These are phyloP conservation scores for Paecilomyces variotii DNA, from an alignment of 2,329 filamentous ascomycete genomes.

Conservation along the genomic window DNA sequence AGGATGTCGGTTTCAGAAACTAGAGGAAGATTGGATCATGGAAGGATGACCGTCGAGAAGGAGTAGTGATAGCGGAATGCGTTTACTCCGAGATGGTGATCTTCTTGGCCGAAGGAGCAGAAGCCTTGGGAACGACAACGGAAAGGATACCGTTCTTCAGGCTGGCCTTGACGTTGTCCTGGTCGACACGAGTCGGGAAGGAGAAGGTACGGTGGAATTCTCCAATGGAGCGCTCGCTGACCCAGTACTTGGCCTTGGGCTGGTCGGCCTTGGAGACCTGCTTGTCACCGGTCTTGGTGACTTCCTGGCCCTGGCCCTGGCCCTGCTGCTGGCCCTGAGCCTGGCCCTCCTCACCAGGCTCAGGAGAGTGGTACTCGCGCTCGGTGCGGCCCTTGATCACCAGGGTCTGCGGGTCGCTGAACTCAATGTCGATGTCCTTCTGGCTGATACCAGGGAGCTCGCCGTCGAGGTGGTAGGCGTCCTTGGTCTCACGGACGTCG, in stretches of 20 bases:
- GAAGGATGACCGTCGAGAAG: not conserved
- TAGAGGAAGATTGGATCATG: not conserved
- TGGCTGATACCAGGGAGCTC: slow-evolving; percentile 42
- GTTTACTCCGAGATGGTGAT: slow-evolving; percentile 44
- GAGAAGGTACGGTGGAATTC: slow-evolving; percentile 50
- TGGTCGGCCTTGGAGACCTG: slow-evolving; percentile 14
- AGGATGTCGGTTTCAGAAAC: not conserved
- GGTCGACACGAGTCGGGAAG: slow-evolving; percentile 49
- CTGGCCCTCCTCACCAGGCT: slow-evolving; percentile 34
- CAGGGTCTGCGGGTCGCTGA: slow-evolving; percentile 40
- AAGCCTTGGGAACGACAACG: slow-evolving; percentile 49
- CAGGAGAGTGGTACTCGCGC: slow-evolving; percentile 22
- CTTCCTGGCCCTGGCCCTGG: slow-evolving; percentile 10
- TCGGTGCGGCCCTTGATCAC: slow-evolving; percentile 38
- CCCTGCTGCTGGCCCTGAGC: slow-evolving; percentile 11
- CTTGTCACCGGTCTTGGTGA: slow-evolving; percentile 24
- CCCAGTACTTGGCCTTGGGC: slow-evolving; percentile 40
- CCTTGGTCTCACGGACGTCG: slow-evolving; percentile 38
- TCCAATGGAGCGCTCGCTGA: slow-evolving; percentile 49
- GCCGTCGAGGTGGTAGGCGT: slow-evolving; percentile 40
- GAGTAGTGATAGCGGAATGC: not conserved
- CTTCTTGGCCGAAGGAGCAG: slow-evolving; percentile 41
- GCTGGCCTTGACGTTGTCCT: slow-evolving; percentile 50
- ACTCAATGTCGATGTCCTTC: slow-evolving; percentile 41
- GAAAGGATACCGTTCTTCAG: slow-evolving; percentile 52